Conservation (phyloP, 345 rosid species). For the Lepidium didymum region DNA sequence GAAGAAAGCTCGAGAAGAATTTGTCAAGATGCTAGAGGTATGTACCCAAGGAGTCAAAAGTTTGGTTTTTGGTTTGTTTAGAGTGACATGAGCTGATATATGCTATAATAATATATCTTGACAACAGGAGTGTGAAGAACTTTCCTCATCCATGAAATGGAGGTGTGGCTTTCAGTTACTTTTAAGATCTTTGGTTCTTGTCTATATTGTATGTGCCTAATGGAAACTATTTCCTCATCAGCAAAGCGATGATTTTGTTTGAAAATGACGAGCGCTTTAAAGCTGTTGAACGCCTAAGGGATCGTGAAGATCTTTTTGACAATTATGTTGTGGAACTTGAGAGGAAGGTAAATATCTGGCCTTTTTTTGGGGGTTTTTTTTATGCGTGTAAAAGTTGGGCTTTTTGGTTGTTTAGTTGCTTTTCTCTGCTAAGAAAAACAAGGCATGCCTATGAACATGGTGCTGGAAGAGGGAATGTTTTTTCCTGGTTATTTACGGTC, state of each 20-base stretch:
- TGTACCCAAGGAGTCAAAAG: slow-evolving; percentile 19
- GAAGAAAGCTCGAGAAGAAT: slow-evolving; percentile 92
- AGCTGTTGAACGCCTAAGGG: slow-evolving; percentile 85
- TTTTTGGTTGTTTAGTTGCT: not conserved
- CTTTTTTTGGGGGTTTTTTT: not conserved
- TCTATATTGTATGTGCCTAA: slow-evolving; percentile 16
- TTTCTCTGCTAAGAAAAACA: not conserved
- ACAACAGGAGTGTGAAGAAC: slow-evolving; percentile 77
- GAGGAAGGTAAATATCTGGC: slow-evolving; percentile 67
- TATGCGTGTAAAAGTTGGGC: not conserved
- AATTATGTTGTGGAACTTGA: slow-evolving; percentile 78
- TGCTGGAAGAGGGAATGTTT: not conserved
- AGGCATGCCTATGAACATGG: not conserved
- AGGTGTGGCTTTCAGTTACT: slow-evolving; percentile 42
- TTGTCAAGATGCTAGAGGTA: slow-evolving; percentile 92
- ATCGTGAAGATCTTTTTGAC: slow-evolving; percentile 89
- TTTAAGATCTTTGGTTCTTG: not conserved
- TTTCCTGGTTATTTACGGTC: not conserved
- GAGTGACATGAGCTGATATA: slow-evolving; percentile 7
- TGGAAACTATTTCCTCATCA: slow-evolving; percentile 32
- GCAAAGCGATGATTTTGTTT: slow-evolving; percentile 83
- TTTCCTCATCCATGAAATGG: slow-evolving; percentile 86
- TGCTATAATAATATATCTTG: slow-evolving; percentile 22
- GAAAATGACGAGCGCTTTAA: slow-evolving; percentile 92
- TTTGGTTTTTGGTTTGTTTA: not conserved